Conservation (phyloP, 805 yeast genomes). For the Candida gorgasii region DNA sequence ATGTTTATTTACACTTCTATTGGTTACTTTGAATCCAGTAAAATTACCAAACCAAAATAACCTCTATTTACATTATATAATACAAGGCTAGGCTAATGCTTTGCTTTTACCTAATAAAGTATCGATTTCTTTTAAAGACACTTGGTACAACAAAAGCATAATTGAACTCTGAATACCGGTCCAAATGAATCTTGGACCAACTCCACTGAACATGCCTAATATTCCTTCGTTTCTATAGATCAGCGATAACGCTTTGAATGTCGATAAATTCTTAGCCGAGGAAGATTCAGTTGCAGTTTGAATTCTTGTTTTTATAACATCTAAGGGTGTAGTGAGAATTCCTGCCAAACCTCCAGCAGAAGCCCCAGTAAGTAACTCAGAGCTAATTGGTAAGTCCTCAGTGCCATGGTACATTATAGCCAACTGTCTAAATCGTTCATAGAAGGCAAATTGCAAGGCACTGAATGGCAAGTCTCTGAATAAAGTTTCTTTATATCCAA, state of each 20-base stretch:
- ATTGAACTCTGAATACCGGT: conserved; percentile 93
- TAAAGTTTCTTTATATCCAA: conserved; percentile 93
- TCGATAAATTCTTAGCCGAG: conserved; percentile 19
- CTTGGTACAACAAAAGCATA: conserved; percentile 87
- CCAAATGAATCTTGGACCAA: conserved; percentile 96
- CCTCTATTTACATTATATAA: conserved; percentile 4
- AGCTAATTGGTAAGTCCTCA: conserved; percentile 51
- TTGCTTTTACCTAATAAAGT: conserved; percentile 11
- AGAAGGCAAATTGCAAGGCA: conserved; percentile 93
- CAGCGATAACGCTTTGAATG: conserved; percentile 31
- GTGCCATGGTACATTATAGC: conserved; percentile 46
- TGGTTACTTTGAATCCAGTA: no score
- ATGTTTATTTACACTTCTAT: no score
- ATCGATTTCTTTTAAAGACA: conserved; percentile 56
- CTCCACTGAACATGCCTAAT: conserved; percentile 84
- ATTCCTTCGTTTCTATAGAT: conserved; percentile 75
- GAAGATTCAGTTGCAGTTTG: conserved; percentile 72
- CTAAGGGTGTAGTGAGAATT: conserved; percentile 83
- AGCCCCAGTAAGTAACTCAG: conserved; percentile 87
- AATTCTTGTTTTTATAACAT: conserved; percentile 87
- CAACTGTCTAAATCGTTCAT: conserved; percentile 72
- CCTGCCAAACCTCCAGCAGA: conserved; percentile 96
- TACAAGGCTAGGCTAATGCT: neutral
- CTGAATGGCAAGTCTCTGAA: conserved; percentile 93
- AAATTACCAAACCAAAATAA: no score